These are phyloP conservation scores for Rhytidhysteron rufulum DNA, from an alignment of 2,329 filamentous ascomycete genomes.

Conservation along the genomic window DNA sequence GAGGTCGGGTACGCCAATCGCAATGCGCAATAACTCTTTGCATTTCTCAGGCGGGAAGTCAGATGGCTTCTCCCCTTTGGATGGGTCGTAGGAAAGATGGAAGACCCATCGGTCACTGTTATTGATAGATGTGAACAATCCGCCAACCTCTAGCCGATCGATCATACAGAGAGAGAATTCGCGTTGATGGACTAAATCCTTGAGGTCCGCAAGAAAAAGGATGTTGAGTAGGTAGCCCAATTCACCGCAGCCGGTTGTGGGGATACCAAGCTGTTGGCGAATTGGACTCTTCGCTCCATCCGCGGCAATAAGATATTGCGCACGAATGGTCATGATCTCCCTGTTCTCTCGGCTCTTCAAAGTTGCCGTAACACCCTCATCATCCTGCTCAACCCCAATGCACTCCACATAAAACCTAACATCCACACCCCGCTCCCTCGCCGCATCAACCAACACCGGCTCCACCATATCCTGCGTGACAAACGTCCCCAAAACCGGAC, in stretches of 20 bases:
- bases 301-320: constrained; percentile 4
- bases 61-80: constrained; percentile 2
- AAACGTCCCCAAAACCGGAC: not conserved
- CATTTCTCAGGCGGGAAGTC: constrained; percentile 4
- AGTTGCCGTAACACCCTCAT: constrained; percentile 1
- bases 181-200: constrained; percentile 20
- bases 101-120: constrained; percentile 4
- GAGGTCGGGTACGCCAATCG: constrained; percentile 2
- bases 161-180: constrained; percentile 34
- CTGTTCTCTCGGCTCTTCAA: constrained; percentile 1
- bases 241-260: constrained; percentile 19
- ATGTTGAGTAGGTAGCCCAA: constrained; percentile 34
- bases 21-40: constrained; percentile 2
- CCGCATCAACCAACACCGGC: constrained; percentile 2
- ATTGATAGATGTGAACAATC: constrained; percentile 3
- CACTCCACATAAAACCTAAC: constrained; percentile 2
- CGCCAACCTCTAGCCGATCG: not conserved
- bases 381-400: not conserved
- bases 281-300: constrained; percentile 4
- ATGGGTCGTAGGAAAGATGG: constrained; percentile 3
- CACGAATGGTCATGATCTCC: not conserved
- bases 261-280: not conserved
- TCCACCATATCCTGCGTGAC: constrained; percentile 3
- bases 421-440: constrained; percentile 1
- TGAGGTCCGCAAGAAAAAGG: constrained; percentile 29